These are phyloP conservation scores for Saccharomyces uvarum DNA, from an alignment of 1,139 yeast genomes.

Conservation along the genomic window DNA sequence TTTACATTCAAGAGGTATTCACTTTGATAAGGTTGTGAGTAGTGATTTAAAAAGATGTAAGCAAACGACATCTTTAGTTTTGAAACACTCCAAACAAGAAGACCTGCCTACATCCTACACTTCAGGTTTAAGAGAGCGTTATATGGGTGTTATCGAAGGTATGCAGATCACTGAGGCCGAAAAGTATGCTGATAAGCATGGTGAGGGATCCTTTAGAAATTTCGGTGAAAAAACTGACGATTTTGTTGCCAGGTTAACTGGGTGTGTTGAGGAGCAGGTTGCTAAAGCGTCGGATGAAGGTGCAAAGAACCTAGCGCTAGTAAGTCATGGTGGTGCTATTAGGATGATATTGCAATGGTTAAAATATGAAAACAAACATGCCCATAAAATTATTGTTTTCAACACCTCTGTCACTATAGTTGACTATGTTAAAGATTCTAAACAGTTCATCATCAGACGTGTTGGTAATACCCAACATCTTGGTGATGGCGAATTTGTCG, in stretches of 20 bases:
- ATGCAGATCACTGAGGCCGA: constrained; percentile 63
- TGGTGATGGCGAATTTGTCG: constrained; percentile 47
- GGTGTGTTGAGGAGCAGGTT: constrained; percentile 42
- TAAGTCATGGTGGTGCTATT: constrained; percentile 86
- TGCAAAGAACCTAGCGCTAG: constrained; percentile 47
- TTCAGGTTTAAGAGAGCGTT: constrained; percentile 56
- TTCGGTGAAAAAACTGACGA: constrained; percentile 48
- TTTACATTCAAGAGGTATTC: constrained; percentile 14
- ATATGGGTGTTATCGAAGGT: constrained; percentile 78
- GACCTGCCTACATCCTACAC: constrained; percentile 21
- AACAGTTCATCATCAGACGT: constrained; percentile 39
- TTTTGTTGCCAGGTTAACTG: constrained; percentile 44
- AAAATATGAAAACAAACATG: constrained; percentile 32
- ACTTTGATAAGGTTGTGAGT: constrained; percentile 45
- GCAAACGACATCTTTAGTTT: constrained; percentile 43
- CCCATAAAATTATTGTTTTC: constrained; percentile 47
- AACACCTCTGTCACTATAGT: constrained; percentile 67
- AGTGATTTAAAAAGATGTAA: constrained; percentile 59
- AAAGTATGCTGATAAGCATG: constrained; percentile 43
- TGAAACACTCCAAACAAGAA: constrained; percentile 16
- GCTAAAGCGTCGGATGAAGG: constrained; percentile 32
- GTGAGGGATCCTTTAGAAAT: constrained; percentile 39
- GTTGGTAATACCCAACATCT: constrained; percentile 61
- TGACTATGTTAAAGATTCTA: constrained; percentile 40
- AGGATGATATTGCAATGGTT: constrained; percentile 44